Base-by-base conservation (phyloP, 2,329 filamentous ascomycete genomes). In the Calonectria naviculata region DNA sequence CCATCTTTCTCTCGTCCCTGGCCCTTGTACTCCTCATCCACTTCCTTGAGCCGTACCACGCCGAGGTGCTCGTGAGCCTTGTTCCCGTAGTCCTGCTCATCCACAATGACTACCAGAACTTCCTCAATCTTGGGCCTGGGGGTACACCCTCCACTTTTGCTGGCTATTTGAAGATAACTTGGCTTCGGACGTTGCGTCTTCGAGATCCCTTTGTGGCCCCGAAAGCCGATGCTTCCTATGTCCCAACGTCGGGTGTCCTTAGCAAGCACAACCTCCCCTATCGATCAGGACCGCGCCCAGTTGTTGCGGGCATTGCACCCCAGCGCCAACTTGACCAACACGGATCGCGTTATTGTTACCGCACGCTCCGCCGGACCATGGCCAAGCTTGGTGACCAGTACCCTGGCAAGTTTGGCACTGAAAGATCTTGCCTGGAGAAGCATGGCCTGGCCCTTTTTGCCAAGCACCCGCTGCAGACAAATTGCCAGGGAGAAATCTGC, bases 351-450 rank as follows among this genome's bases (percentile, higher is more conserved):
- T 79, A 83, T 17, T 89, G 90, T 79, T 92, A 92, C 80, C 79
- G 84, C n/a, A 81, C 84, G 17, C 86, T 95, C 4, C 85, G 87
- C 2, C 78, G 81, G 1, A 85, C 87, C 2, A 85, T 95, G 60
- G 83, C 87, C 67, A 80, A 81, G 5, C 85, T 94, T 28, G 86
- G 86, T 13, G 74, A 79, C 2, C 77, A 76, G n/a, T 83, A 86
- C 75, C 86, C 86, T 3, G 82, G 83, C 1, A 82, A 82, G 19
- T 86, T 93, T 67, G 89, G 87, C 78, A 89, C 91, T 10, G 93
- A 90, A 0, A 92, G 89, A 1, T 94, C 92, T 1, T 95, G 93
- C 79, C 92, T 97, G 75, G 94, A 97, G 82, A 96, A 95, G 84
- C 92, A 96, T 79, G 93, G 93, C 47, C 88, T 94, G 7, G 94